Percentiles rank a stretch among this genome's conserved stretches.
Conservation (phyloP, 352 stramenopile species). For the Pythium utonaiense region DNA sequence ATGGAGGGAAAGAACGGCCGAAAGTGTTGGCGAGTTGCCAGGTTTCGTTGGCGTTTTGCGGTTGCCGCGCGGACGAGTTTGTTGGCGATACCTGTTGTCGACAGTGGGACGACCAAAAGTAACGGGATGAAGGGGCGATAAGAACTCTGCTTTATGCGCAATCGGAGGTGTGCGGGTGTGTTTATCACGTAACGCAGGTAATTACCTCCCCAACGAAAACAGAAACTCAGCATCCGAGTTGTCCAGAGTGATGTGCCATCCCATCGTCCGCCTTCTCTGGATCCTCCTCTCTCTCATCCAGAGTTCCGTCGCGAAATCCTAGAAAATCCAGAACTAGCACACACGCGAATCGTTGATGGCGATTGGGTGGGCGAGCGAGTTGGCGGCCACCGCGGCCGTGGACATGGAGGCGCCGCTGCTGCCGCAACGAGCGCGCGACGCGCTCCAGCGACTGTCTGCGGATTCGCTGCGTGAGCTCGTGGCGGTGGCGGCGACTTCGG, state of each 20-base stretch:
- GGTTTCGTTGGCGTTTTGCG: conserved; percentile 3
- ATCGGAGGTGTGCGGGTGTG: background rate
- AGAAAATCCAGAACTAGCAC: too few species aligned
- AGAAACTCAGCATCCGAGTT: conserved; percentile 1
- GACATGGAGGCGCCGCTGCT: background rate
- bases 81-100: background rate
- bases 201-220: background rate
- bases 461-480: background rate
- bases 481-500: background rate
- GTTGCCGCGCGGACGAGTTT: too few species aligned
- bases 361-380: background rate
- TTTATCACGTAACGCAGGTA: background rate
- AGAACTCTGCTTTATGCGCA: conserved; percentile 13
- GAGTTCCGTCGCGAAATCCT: too few species aligned
- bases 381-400: background rate
- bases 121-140: conserved; percentile 12
- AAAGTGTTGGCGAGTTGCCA: background rate
- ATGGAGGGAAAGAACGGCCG: background rate
- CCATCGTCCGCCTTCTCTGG: background rate
- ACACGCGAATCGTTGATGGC: too few species aligned
- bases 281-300: too few species aligned
- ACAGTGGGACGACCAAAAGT: conserved; percentile 9
- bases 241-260: background rate
- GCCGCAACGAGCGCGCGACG: background rate
- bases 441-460: background rate